Conservation (phyloP, 495 filamentous ascomycete species). For the Glarea lozoyensis region DNA sequence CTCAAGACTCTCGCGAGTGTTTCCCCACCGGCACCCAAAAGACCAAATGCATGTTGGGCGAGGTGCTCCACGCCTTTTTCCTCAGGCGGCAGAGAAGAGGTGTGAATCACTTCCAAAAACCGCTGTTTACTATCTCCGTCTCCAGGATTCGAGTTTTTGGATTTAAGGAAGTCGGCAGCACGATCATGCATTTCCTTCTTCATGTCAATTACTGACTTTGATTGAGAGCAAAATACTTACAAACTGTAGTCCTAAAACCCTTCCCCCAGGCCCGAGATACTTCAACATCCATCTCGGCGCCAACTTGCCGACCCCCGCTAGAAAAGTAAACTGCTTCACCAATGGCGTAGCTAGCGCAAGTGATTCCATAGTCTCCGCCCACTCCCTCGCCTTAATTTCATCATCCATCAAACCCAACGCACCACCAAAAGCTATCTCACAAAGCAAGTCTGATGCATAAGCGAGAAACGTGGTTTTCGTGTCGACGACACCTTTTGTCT, state of each 20-base stretch:
- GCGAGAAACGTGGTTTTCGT: neutral
- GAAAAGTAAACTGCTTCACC: constrained; percentile 9
- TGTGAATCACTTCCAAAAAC: constrained; percentile 11
- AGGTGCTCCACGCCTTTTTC: constrained; percentile 25
- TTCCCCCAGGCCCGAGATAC: neutral
- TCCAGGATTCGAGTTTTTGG: neutral
- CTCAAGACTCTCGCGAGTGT: constrained; percentile 21
- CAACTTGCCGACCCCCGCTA: neutral
- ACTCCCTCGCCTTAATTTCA: neutral
- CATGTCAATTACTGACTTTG: too few species aligned
- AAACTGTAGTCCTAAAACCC: neutral
- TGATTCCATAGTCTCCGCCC: constrained; percentile 6
- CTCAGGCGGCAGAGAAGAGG: constrained; percentile 11
- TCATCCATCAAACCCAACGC: neutral
- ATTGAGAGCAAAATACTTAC: neutral
- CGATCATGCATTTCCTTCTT: neutral
- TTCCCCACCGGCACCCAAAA: constrained; percentile 24
- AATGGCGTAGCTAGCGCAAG: neutral
- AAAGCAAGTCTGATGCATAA: constrained; percentile 1
- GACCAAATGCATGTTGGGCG: constrained; percentile 23
- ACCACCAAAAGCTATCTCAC: neutral
- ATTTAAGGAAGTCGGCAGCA: neutral
- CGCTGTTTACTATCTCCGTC: too few species aligned
- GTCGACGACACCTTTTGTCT: neutral
- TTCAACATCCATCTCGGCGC: neutral